These are phyloP conservation scores for Mortierella sp. DNA, from an alignment of 371 early-diverging fungal species.

Conservation along the genomic window DNA sequence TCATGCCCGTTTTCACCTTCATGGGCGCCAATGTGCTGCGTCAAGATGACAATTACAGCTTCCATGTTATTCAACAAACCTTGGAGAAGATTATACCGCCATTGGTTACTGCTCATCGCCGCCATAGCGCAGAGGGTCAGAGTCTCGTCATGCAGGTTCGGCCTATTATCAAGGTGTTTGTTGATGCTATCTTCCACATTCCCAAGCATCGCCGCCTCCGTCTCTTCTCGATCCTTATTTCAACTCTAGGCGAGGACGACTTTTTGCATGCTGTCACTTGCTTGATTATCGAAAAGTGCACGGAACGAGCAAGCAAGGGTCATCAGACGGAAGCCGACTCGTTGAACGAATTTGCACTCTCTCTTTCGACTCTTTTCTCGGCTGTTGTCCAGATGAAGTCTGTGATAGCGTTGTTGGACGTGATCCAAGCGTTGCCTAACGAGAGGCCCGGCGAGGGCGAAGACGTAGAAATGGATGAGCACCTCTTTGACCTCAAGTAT, in stretches of 20 bases:
- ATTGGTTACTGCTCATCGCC: conserved; percentile 70
- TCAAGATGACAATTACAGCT: conserved; percentile 95
- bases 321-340: conserved; percentile 66
- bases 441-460: conserved; percentile 62
- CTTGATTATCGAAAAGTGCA: conserved; percentile 78
- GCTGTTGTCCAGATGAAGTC: conserved; percentile 77
- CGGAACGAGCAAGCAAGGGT: conserved; percentile 64
- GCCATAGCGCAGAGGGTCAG: conserved; percentile 60
- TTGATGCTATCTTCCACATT: conserved; percentile 91
- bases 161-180: conserved; percentile 89
- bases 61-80: conserved; percentile 93
- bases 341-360: conserved; percentile 73
- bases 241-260: conserved; percentile 81
- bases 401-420: conserved; percentile 66
- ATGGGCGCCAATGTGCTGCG: conserved; percentile 96
- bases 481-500: conserved; percentile 61
- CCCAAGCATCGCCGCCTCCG: conserved; percentile 92
- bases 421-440: conserved; percentile 71
- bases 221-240: conserved; percentile 84
- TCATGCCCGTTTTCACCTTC: conserved; percentile 97
- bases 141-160: conserved; percentile 64
- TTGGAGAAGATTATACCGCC: conserved; percentile 90
- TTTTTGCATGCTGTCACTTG: conserved; percentile 80
- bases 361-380: conserved; percentile 71
- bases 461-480: conserved; percentile 53